Percentiles rank a stretch among this genome's conserved stretches.
Evolutionary conservation across 2,329 filamentous ascomycete genomes (phyloP).

Genomic region (Incumbomyces lentus): DNA sequence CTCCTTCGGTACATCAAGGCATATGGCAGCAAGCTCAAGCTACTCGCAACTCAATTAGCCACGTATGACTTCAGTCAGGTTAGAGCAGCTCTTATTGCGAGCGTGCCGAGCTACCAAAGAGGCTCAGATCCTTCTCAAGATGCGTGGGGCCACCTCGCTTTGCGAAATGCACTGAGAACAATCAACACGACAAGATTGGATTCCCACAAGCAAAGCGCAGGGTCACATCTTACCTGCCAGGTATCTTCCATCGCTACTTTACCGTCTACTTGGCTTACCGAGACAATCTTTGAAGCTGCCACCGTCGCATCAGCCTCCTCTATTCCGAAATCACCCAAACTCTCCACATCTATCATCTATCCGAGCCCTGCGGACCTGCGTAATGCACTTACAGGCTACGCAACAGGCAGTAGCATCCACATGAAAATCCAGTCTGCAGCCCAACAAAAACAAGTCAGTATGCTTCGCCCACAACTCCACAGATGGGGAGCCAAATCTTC

Average conservation of each 20-base stretch:
- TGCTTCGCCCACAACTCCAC: constrained; percentile 58
- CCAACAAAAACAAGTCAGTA: constrained; percentile 64
- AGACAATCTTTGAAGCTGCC: constrained; percentile 46
- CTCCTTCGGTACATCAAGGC: constrained; percentile 60
- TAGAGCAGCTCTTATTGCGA: constrained; percentile 63
- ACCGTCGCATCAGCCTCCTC: constrained; percentile 24
- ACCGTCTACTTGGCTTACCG: constrained; percentile 60
- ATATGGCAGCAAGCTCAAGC: constrained; percentile 45
- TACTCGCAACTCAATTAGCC: constrained; percentile 48
- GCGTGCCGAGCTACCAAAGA: constrained; percentile 60
- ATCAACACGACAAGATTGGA: constrained; percentile 29
- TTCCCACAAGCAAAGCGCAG: constrained; percentile 13
- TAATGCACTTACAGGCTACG: constrained; percentile 65
- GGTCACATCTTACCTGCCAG: constrained; percentile 28
- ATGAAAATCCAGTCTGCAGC: constrained; percentile 61
- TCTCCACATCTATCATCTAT: constrained; percentile 53
- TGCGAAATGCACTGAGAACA: constrained; percentile 49
- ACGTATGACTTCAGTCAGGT: constrained; percentile 61
- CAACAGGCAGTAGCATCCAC: constrained; percentile 69
- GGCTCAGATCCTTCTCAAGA: constrained; percentile 37
- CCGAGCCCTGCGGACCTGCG: constrained; percentile 72
- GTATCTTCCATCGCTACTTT: constrained; percentile 72
- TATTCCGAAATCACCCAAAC: constrained; percentile 4
- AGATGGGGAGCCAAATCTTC: constrained; percentile 48
- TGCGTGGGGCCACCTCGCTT: constrained; percentile 65